A percentile compares a stretch with the other conserved stretches of the same genome.
phyloP scores from a whole-genome alignment of 1,139 yeast genomes.

The Sugiyamaella japonica region DNA sequence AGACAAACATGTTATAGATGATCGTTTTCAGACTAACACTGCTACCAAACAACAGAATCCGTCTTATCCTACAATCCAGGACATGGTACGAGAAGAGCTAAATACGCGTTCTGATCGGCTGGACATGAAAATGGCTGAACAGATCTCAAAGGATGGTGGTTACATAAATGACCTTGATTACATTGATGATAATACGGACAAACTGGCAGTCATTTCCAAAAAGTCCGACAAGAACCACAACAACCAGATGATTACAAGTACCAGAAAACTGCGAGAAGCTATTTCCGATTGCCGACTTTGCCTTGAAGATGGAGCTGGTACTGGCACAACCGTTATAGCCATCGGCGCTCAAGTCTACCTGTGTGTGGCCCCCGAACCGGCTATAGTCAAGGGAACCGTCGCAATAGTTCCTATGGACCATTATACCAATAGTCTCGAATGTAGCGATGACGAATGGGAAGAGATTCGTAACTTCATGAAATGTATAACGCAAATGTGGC shows the following conservation, averaged over 20 bases:
- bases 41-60: slow-evolving; percentile 21
- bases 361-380: slow-evolving; percentile 43
- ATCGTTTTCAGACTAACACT: slow-evolving; percentile 1
- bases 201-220: slow-evolving; percentile 38
- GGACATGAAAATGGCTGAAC: slow-evolving; percentile 33
- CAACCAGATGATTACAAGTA: slow-evolving; percentile 36
- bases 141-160: slow-evolving; percentile 43
- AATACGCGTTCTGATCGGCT: slow-evolving; percentile 29
- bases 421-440: slow-evolving; percentile 43
- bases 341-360: slow-evolving; percentile 38
- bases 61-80: slow-evolving; percentile 41
- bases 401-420: slow-evolving; percentile 49
- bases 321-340: slow-evolving; percentile 36
- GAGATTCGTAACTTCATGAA: slow-evolving; percentile 50
- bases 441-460: slow-evolving; percentile 48
- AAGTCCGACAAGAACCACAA: slow-evolving; percentile 28
- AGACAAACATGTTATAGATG: slow-evolving; percentile 13
- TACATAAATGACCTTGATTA: slow-evolving; percentile 45
- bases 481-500: slow-evolving; percentile 45
- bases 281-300: slow-evolving; percentile 46
- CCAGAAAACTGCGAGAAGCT: slow-evolving; percentile 35
- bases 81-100: slow-evolving; percentile 45
- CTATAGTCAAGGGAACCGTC: slow-evolving; percentile 40
- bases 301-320: slow-evolving; percentile 34
- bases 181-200: slow-evolving; percentile 46